Conservation (phyloP, 2,329 filamentous ascomycete genomes). For the Neophaeococcomyces aloes region DNA sequence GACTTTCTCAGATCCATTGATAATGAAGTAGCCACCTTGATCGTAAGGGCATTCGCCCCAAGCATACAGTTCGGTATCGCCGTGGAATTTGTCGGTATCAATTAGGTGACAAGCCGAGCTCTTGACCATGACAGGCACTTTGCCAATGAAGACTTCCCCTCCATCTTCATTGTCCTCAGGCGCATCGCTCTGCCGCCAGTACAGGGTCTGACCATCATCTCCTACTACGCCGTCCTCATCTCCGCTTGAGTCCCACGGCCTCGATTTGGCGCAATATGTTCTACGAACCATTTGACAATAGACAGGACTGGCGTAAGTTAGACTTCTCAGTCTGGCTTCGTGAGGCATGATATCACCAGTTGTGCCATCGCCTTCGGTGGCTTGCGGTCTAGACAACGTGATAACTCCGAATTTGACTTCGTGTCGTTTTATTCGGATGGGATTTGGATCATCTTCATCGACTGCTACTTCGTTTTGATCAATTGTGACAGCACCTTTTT, state of each 20-base stretch:
- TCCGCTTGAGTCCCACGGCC: constrained; percentile 59
- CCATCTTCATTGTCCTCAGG: constrained; percentile 45
- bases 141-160: constrained; percentile 77
- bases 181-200: constrained; percentile 19
- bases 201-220: constrained; percentile 26
- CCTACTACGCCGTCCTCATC: constrained; percentile 39
- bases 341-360: constrained; percentile 81
- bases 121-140: constrained; percentile 95
- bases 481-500: constrained; percentile 83
- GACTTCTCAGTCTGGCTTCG: constrained; percentile 87
- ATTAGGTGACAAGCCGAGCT: constrained; percentile 89
- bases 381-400: constrained; percentile 76
- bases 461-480: constrained; percentile 74
- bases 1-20: constrained; percentile 98
- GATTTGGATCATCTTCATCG: constrained; percentile 58
- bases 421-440: constrained; percentile 79
- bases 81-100: constrained; percentile 25
- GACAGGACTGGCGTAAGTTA: constrained; percentile 87
- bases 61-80: constrained; percentile 75
- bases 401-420: constrained; percentile 90
- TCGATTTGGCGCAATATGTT: constrained; percentile 71
- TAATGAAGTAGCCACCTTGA: constrained; percentile 96
- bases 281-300: constrained; percentile 82
- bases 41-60: constrained; percentile 97
- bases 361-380: constrained; percentile 85